Percentiles rank a stretch among this genome's conserved stretches.
phyloP scores from a whole-genome alignment of 116 monocot genomes.

The Iris pallida region DNA sequence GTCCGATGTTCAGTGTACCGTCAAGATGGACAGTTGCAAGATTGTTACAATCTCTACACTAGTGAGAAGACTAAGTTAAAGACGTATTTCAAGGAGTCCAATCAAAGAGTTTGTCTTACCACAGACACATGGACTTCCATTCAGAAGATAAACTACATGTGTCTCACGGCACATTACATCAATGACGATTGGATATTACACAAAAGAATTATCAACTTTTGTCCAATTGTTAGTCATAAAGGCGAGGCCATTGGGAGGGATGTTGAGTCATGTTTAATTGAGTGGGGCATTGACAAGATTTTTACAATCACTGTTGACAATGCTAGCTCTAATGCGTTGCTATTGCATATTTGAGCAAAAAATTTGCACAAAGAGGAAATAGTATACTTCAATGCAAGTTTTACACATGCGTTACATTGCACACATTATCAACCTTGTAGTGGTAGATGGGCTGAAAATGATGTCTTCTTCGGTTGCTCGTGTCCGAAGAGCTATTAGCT shows the following conservation, averaged over 20 bases:
- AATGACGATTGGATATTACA: too few species aligned
- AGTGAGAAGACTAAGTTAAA: too few species aligned
- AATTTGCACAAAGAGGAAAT: background rate
- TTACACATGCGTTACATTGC: background rate
- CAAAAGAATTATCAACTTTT: slow-evolving; percentile 6
- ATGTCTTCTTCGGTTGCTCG: background rate
- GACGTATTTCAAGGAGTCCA: too few species aligned
- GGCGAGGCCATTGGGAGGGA: background rate
- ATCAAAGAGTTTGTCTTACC: too few species aligned
- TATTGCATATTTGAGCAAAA: background rate
- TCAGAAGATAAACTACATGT: too few species aligned
- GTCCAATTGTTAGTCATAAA: background rate
- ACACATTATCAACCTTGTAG: background rate
- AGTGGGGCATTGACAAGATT: background rate
- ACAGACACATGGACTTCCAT: too few species aligned
- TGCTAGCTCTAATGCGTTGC: background rate
- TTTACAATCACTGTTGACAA: background rate
- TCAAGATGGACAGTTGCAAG: too few species aligned
- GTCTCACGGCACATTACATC: too few species aligned
- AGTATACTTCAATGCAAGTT: background rate
- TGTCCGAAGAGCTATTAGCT: background rate
- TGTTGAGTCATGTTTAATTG: background rate
- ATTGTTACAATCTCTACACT: too few species aligned
- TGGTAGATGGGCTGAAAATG: background rate
- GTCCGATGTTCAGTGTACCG: too few species aligned